Conservation (phyloP, 2,329 filamentous ascomycete genomes). For the Anthostomella pinea region DNA sequence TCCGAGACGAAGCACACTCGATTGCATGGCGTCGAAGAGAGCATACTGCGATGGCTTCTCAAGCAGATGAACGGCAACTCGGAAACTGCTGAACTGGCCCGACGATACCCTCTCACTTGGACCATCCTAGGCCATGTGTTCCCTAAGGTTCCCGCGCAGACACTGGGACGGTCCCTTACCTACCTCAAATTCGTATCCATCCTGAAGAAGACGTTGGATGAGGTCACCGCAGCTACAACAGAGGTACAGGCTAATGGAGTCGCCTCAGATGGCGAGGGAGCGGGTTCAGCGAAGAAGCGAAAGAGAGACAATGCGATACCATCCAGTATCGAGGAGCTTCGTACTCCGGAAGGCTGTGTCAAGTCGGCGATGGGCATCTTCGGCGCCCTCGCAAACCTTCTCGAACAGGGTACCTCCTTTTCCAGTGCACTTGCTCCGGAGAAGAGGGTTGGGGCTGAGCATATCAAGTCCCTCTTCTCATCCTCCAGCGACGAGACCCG, state of each 20-base stretch:
- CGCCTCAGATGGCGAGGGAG: constrained; percentile 23
- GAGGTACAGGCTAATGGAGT: constrained; percentile 10
- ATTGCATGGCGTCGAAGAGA: constrained; percentile 55
- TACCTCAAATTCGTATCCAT: constrained; percentile 66
- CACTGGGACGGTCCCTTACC: constrained; percentile 67
- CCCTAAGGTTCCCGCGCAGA: constrained; percentile 64
- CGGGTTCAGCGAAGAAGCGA: constrained; percentile 31
- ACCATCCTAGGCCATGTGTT: constrained; percentile 60
- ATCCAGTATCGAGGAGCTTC: constrained; percentile 42
- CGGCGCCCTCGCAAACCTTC: constrained; percentile 42
- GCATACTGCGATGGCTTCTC: constrained; percentile 60
- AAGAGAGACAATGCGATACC: constrained; percentile 40
- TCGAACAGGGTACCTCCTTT: constrained; percentile 42
- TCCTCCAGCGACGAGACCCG: constrained; percentile 47
- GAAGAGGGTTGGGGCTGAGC: constrained; percentile 54
- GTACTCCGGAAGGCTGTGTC: constrained; percentile 40
- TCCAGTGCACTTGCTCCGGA: constrained; percentile 32
- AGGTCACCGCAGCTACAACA: constrained; percentile 41
- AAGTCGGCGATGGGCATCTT: constrained; percentile 49
- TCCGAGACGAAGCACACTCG: constrained; percentile 38
- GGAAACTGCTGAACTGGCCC: constrained; percentile 47
- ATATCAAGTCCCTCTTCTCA: constrained; percentile 56
- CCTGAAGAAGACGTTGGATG: constrained; percentile 63
- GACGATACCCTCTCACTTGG: constrained; percentile 59
- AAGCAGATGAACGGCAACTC: constrained; percentile 55